Conservation (phyloP, 2,329 filamentous ascomycete genomes). For the Alternaria brassicicola region DNA sequence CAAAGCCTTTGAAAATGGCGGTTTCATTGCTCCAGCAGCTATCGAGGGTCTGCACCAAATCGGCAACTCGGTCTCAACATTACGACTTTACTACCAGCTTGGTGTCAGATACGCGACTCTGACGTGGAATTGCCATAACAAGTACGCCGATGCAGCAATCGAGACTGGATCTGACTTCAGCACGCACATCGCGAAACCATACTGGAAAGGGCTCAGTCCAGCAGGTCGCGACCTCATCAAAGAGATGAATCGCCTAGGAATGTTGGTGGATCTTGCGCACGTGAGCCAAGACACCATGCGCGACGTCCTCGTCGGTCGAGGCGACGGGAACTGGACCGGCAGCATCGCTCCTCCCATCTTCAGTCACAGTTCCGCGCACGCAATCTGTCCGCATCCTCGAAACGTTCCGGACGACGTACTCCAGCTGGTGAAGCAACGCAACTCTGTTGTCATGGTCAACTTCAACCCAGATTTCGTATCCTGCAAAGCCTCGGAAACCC, state of each 20-base stretch:
- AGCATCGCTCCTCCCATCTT: constrained; percentile 85
- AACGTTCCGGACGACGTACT: constrained; percentile 90
- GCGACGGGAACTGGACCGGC: constrained; percentile 64
- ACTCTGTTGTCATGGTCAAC: constrained; percentile 89
- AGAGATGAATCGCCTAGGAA: constrained; percentile 94
- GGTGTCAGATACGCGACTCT: constrained; percentile 88
- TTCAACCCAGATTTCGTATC: constrained; percentile 83
- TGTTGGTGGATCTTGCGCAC: constrained; percentile 91
- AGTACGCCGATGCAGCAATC: constrained; percentile 83
- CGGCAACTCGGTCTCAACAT: constrained; percentile 77
- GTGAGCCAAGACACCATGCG: constrained; percentile 80
- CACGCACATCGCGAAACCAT: constrained; percentile 56
- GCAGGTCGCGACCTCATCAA: constrained; percentile 71
- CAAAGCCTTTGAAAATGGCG: constrained; percentile 54
- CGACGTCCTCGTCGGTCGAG: constrained; percentile 71
- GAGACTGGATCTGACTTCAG: constrained; percentile 55
- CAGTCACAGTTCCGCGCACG: constrained; percentile 82
- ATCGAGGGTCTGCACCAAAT: constrained; percentile 83
- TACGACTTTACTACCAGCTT: constrained; percentile 76
- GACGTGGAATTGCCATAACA: constrained; percentile 93
- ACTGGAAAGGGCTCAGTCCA: constrained; percentile 74
- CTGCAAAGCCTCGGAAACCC: constrained; percentile 66
- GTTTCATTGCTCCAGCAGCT: constrained; percentile 44
- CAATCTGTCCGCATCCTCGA: constrained; percentile 83
- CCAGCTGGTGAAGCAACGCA: constrained; percentile 72